Evolutionary conservation across 2,329 filamentous ascomycete species (phyloP), one percentile per base, ranked within the genome.

Genomic region (Polytolypa hystricis): DNA sequence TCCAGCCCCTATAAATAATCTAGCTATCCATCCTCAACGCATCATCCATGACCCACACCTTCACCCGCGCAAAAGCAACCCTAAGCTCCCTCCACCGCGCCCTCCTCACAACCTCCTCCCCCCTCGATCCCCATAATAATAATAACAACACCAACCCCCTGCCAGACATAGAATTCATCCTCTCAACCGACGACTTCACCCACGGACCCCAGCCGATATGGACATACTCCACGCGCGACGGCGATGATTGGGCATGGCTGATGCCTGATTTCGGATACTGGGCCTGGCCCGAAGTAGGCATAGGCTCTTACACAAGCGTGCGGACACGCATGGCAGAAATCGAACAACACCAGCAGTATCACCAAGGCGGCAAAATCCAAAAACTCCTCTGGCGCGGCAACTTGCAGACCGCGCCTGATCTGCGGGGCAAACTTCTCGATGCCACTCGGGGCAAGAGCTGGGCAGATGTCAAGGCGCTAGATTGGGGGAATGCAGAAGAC

Each of bases 251-350:
- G 10, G 52, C 58, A 29, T 71, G 69, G 69, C 51, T 71, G 14
- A 70, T 71, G 51, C 68, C 69, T 0, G 69, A 72, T 44, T 72
- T 71, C 44, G 68, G 66, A 21, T 70, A 67, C 53, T 73, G 66
- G 65, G 57, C 62, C 6, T 71, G 66, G 67, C 67, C 67, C 2
- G 65, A 69, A 40, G 62, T 65, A 12, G 57, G 60, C 39, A 60
- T 64, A 15, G 61, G 65, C 2, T 51, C 61, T 4, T 65, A 67
- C 47, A 52, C 55, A n/a, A 61, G 65, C 38, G 55, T 66, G 19
- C 55, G 60, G 4, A 48, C 48, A 4, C 57, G 55, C 10, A 62
- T 64, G 21, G 50, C 50, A 1, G 47, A 52, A 2, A 50, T 62
- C 4, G 62, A 64, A 35, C 46, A 58, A n/a, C 54, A 55, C 3